phyloP scores from a whole-genome alignment of 2,329 filamentous ascomycete species.

The Pseudogymnoascus sp. region DNA sequence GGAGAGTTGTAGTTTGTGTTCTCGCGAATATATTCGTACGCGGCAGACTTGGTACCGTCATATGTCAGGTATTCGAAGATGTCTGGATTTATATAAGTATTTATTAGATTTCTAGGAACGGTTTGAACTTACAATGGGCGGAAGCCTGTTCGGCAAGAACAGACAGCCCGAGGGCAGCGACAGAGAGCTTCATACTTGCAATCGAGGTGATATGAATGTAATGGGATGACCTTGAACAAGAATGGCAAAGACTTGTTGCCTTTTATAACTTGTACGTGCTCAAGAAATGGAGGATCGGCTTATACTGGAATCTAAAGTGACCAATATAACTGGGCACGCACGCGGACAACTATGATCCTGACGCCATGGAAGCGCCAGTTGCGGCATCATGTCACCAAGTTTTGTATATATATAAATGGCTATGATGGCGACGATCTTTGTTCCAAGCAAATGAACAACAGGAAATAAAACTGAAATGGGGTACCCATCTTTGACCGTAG shows the following conservation, averaged over 20 bases:
- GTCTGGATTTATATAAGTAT: neutral
- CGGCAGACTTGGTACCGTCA: neutral
- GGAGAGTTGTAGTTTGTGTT: conserved; percentile 38
- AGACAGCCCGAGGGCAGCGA: neutral
- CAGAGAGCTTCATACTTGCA: neutral
- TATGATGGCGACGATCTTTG: neutral
- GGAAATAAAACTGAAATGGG: neutral
- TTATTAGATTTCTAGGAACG: neutral
- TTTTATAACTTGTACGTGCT: neutral
- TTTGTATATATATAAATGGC: neutral
- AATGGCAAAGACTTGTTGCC: neutral
- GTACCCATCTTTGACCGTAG: conserved; percentile 1
- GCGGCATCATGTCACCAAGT: neutral
- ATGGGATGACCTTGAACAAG: neutral
- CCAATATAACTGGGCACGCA: neutral
- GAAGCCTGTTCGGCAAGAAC: neutral
- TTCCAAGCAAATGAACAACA: neutral
- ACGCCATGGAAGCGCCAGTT: neutral
- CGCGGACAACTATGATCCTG: neutral
- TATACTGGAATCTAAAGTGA: neutral
- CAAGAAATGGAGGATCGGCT: neutral
- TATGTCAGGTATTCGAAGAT: conserved; percentile 10
- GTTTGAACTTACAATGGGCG: neutral
- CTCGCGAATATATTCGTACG: conserved; percentile 33
- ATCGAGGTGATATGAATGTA: neutral